Evolutionary conservation across 2,329 filamentous ascomycete species (phyloP).

Genomic region (Passalora sequoiae): DNA sequence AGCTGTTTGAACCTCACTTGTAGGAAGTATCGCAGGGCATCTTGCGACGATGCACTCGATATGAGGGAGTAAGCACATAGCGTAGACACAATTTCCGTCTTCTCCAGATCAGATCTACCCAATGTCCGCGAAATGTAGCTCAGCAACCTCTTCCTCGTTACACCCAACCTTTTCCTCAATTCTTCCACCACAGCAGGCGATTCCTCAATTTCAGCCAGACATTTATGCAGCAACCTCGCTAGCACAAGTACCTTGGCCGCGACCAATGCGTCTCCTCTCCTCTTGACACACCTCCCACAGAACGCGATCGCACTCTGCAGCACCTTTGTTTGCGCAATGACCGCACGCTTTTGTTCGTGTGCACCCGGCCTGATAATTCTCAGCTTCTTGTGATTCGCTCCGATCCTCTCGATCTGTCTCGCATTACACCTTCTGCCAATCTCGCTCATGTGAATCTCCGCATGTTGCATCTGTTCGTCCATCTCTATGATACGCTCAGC

Average conservation of each 20-base stretch:
- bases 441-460: slow-evolving; percentile 64
- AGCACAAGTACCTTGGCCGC: slow-evolving; percentile 65
- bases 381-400: slow-evolving; percentile 36
- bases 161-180: slow-evolving; percentile 59
- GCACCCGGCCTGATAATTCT: background rate
- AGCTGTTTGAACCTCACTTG: slow-evolving; percentile 67
- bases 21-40: slow-evolving; percentile 74
- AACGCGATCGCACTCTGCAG: slow-evolving; percentile 53
- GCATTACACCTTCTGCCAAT: slow-evolving; percentile 77
- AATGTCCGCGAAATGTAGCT: slow-evolving; percentile 56
- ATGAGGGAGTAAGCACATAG: slow-evolving; percentile 78
- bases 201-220: slow-evolving; percentile 52
- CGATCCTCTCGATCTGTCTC: slow-evolving; percentile 62
- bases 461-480: slow-evolving; percentile 68
- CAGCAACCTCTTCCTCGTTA: slow-evolving; percentile 60
- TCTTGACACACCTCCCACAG: slow-evolving; percentile 50
- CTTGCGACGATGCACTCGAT: slow-evolving; percentile 71
- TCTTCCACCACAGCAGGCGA: slow-evolving; percentile 54
- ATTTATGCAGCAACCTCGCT: slow-evolving; percentile 68
- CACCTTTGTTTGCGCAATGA: slow-evolving; percentile 35
- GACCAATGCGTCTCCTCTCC: slow-evolving; percentile 48
- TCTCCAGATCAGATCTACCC: slow-evolving; percentile 38
- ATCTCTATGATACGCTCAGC: slow-evolving; percentile 92
- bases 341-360: slow-evolving; percentile 7
- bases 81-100: slow-evolving; percentile 58